Evolutionary conservation across 768 basidiomycete genomes (phyloP), one percentile per base, ranked within the genome.

Genomic region (Hydnum rufescens): DNA sequence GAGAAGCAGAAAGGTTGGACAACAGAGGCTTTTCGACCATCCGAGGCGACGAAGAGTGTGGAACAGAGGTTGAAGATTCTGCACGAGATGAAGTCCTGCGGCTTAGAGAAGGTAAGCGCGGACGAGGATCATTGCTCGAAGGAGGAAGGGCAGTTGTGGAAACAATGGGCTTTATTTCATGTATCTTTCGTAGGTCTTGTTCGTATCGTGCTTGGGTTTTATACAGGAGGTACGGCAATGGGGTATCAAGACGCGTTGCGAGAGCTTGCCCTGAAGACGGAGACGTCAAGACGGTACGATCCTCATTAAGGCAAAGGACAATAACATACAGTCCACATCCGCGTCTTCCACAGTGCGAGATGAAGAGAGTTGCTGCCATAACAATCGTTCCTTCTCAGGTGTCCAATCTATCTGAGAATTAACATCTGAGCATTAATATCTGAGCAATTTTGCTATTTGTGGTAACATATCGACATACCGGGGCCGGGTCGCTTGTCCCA

Each of bases 331-430:
- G 64, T 89, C 85, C 32, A 82, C 76, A 36, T 75, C 81, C 18
- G 75, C 74, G 51, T 76, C 78, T 56, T 85, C 82, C 28, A 73
- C 75, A 3, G 77, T 73, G 52, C 83, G 73, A 31, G 82, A 83
- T 58, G 76, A 73, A 51, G 84, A 79, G 56, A 89, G 86, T 42
- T 83, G 81, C 64, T 85, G 83, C 86, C 86, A 89, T 4, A 89
- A 68, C 4, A 84, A 75, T 56, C 80, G 79, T 43, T 87, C 86
- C 63, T 88, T 89, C 54, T 87, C 82, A 4, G 74, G 58, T 42
- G 74, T 83, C 86, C 86, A 89, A 68, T 82, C 79, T 63, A 89
- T 79, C 85, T 88, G 60, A 26, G 48, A 28, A 25, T 25, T 13
- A 26, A 26, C 42, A 22, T n/a, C 8, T 16, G 8, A 25, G 44